Base-by-base conservation (phyloP, 148 eudicot genomes). In the Silene conica region DNA sequence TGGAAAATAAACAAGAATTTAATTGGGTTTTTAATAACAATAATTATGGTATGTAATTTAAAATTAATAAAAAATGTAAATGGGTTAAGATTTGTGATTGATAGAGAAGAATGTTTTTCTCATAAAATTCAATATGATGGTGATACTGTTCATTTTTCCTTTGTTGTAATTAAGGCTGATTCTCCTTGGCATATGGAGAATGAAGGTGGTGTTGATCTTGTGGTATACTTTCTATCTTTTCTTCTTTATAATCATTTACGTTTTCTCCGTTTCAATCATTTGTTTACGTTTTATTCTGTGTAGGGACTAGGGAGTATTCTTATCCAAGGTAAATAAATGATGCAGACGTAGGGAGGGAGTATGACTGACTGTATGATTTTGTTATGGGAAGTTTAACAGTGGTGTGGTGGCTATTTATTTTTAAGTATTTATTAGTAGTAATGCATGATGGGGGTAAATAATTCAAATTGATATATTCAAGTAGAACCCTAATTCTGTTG, bases 61-160 rank as follows among this genome's bases (percentile, higher is more conserved):
- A 64, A 54, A 31, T 67, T 76, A 73, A 38, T 76, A 55, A 80
- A 55, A 73, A 81, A 73, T 58, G 85, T 76, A 22, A 60, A 54
- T 56, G 96, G 86, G 57, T 79, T 89, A 45, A 87, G 89, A 83
- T 89, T 89, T 83, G 87, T 85, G 77, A 86, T 92, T n/a, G 92
- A 92, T 62, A 87, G 83, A 81, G 92, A 85, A 77, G 97, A 92
- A 56, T 92, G 97, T 60, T 84, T 89, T 25, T 85, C 97, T 43
- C 90, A 87, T 55, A 75, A 86, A 21, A 83, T 85, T 68, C 48
- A 63, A 26, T 89, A 85, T 63, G 86, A 85, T 58, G 95, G 95
- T 0, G 95, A 92, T 54, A 83, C 76, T 7, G 75, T 89, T 67
- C 89, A 89, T 68, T 72, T 81, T 52, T 90, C 95, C 0, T 92